Percentiles rank a stretch among this genome's conserved stretches.
Conservation (phyloP, 176 grass and related monocot species). For the Calamus simplicifolius region DNA sequence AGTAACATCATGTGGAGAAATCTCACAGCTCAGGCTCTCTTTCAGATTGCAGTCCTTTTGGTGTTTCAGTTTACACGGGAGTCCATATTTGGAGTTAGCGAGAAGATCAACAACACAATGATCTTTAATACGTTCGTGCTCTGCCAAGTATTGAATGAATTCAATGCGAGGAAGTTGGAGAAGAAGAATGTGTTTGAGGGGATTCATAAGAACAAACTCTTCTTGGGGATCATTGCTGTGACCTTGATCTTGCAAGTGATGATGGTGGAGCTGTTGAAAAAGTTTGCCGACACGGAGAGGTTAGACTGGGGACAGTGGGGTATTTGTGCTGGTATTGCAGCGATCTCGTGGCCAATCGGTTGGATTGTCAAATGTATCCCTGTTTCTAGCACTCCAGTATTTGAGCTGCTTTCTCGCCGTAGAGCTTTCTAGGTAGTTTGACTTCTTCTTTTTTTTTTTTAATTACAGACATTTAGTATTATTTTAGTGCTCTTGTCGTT, state of each 20-base stretch:
- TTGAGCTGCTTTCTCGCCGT: conserved; percentile 6
- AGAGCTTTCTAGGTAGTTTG: too few relatives aligned
- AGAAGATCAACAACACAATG: conserved; percentile 59
- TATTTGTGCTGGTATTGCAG: conserved; percentile 51
- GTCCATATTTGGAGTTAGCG: conserved; percentile 10
- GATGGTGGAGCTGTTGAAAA: conserved; percentile 82
- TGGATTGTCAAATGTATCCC: conserved; percentile 69
- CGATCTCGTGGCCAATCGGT: conserved; percentile 71
- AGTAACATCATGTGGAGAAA: conserved; percentile 91
- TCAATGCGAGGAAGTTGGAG: conserved; percentile 74
- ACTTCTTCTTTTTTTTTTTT: too few relatives aligned
- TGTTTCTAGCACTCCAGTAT: conserved; percentile 24
- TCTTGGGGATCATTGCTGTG: conserved; percentile 52
- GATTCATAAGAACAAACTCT: conserved; percentile 56
- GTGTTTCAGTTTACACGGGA: conserved; percentile 47
- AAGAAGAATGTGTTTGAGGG: conserved; percentile 69
- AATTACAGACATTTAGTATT: too few relatives aligned
- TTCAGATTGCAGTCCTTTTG: conserved; percentile 51
- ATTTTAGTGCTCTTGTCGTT: too few relatives aligned
- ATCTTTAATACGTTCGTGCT: conserved; percentile 92
- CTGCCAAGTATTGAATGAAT: conserved; percentile 94
- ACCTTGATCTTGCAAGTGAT: conserved; percentile 56
- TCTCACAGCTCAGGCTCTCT: conserved; percentile 42
- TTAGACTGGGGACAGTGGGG: conserved; percentile 58
- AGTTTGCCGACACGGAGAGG: conserved; percentile 73